Percentiles rank a stretch among this genome's conserved stretches.
phyloP scores from a whole-genome alignment of 495 filamentous ascomycete genomes.

The Entonaema liquescens region DNA sequence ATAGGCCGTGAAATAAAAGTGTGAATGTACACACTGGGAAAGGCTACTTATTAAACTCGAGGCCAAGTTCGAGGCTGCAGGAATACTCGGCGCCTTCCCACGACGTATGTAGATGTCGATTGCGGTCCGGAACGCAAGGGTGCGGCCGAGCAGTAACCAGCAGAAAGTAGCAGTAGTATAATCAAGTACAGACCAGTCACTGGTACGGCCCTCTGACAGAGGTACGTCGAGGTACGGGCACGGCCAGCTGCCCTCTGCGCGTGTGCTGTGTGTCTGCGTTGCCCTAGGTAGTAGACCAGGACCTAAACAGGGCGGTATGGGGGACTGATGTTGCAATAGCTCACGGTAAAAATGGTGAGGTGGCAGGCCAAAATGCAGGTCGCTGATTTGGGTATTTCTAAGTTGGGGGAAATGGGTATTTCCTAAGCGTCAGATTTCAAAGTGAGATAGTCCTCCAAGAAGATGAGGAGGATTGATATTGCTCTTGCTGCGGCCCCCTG shows the following conservation, averaged over 20 bases:
- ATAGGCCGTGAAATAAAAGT: conserved; percentile 15
- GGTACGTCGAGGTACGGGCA: conserved; percentile 48
- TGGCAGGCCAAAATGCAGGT: conserved; percentile 49
- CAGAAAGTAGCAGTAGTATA: conserved; percentile 33
- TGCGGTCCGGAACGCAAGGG: conserved; percentile 47
- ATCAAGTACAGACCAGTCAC: conserved; percentile 46
- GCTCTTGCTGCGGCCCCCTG: conserved; percentile 33
- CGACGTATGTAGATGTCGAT: conserved; percentile 45
- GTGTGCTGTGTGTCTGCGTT: conserved; percentile 40
- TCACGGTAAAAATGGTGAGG: conserved; percentile 49
- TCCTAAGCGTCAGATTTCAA: conserved; percentile 44
- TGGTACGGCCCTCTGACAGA: conserved; percentile 44
- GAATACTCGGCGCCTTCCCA: conserved; percentile 44
- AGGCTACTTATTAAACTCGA: conserved; percentile 44
- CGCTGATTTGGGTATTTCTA: conserved; percentile 49
- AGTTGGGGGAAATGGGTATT: conserved; percentile 45
- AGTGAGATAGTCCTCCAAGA: conserved; percentile 38
- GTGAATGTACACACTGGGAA: conserved; percentile 43
- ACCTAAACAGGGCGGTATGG: conserved; percentile 45
- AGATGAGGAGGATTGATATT: conserved; percentile 35
- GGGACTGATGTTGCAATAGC: conserved; percentile 51
- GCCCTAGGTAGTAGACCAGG: conserved; percentile 45
- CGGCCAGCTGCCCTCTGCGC: conserved; percentile 33
- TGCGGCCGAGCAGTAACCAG: conserved; percentile 39
- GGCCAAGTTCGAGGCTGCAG: conserved; percentile 48